Percentiles rank a stretch among this genome's conserved stretches.
phyloP scores from a whole-genome alignment of 352 stramenopile species.

The Elongisporangium prolatum region DNA sequence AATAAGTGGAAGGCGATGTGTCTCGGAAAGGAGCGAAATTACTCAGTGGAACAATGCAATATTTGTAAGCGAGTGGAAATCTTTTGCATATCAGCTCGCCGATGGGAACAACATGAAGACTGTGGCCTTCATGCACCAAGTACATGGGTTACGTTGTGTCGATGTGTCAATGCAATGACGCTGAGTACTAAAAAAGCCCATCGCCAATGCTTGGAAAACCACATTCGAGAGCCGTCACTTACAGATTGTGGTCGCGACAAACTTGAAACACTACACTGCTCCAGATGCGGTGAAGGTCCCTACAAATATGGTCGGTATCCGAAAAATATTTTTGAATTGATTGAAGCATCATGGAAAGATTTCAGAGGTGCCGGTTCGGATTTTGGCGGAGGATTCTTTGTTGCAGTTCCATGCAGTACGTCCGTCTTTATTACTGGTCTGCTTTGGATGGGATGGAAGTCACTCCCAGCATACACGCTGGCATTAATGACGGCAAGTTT shows the following conservation, averaged over 20 bases:
- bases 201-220: slow-evolving; percentile 26
- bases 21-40: slow-evolving; percentile 15
- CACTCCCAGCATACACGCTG: slow-evolving; percentile 30
- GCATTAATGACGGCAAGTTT: slow-evolving; percentile 25
- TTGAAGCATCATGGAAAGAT: slow-evolving; percentile 25
- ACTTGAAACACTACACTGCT: not conserved
- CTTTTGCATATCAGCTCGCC: slow-evolving; percentile 11
- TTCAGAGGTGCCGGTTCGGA: slow-evolving; percentile 19
- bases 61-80: slow-evolving; percentile 29
- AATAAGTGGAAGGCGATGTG: slow-evolving; percentile 28
- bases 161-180: slow-evolving; percentile 27
- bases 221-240: not conserved
- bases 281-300: not conserved
- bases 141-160: slow-evolving; percentile 43
- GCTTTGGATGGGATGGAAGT: slow-evolving; percentile 27
- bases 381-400: slow-evolving; percentile 39
- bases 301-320: not conserved
- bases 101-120: slow-evolving; percentile 25
- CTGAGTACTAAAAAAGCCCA: slow-evolving; percentile 17
- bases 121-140: slow-evolving; percentile 23
- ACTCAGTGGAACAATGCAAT: slow-evolving; percentile 28
- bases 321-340: slow-evolving; percentile 20
- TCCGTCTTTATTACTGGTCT: slow-evolving; percentile 25
- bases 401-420: slow-evolving; percentile 31
- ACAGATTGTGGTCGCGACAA: not conserved